Evolutionary conservation across 148 eudicot species (phyloP).

Genomic region (Mesembryanthemum crystallinum): DNA sequence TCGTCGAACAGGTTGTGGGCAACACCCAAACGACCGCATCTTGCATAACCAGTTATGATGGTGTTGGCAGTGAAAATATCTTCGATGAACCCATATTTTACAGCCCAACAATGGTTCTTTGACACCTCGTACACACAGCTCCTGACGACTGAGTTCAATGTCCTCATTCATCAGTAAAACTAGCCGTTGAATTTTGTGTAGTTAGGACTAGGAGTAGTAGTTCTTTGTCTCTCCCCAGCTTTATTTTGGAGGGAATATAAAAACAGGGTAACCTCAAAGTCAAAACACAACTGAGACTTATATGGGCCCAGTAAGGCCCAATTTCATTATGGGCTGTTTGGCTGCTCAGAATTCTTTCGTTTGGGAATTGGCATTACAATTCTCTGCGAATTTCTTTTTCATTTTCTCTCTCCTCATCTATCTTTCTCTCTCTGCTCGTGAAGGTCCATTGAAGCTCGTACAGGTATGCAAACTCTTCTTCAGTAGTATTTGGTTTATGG

Average conservation of each 20-base stretch:
- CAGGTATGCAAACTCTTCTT: conserved; percentile 3
- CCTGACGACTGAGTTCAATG: conserved; percentile 26
- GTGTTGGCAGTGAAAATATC: conserved; percentile 45
- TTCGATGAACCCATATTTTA: conserved; percentile 40
- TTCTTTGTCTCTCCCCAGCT: too few species aligned
- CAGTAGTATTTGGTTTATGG: neutral
- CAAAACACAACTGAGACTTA: too few species aligned
- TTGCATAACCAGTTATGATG: conserved; percentile 36
- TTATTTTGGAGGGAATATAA: conserved; percentile 4
- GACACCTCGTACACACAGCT: conserved; percentile 26
- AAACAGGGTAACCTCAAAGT: neutral
- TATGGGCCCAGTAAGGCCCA: conserved; percentile 12
- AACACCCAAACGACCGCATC: conserved; percentile 32
- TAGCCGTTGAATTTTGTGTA: conserved; percentile 15
- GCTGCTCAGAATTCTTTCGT: neutral
- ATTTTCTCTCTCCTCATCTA: neutral
- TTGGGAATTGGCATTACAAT: neutral
- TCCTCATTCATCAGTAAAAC: conserved; percentile 41
- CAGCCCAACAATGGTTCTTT: conserved; percentile 41
- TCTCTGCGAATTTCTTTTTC: too few species aligned
- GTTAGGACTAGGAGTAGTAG: neutral
- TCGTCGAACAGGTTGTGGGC: conserved; percentile 70
- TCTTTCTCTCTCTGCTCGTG: conserved; percentile 7
- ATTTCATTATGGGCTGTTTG: neutral
- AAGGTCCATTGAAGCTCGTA: neutral